phyloP scores from a whole-genome alignment of 1,284 basidiomycete genomes.

The Volvariella volvacea region DNA sequence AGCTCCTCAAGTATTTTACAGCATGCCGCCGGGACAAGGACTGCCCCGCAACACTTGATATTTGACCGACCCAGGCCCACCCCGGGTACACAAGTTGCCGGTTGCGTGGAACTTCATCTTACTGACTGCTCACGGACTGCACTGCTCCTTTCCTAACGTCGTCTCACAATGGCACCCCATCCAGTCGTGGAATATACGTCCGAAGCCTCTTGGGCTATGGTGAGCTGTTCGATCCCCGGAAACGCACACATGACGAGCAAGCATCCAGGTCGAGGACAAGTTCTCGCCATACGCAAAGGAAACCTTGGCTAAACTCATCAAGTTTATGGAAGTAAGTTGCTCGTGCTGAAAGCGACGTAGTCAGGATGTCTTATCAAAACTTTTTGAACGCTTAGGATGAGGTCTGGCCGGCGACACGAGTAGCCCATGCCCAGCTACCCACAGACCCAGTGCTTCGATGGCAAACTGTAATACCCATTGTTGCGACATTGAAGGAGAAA shows the following conservation, averaged over 20 bases:
- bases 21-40: no score
- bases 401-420: slow-evolving; percentile 70
- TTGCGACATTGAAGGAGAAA: slow-evolving; percentile 84
- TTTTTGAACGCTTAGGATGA: slow-evolving; percentile 59
- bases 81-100: not conserved
- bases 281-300: slow-evolving; percentile 87
- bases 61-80: not conserved
- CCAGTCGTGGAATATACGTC: slow-evolving; percentile 72
- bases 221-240: slow-evolving; percentile 23
- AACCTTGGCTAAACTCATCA: slow-evolving; percentile 76
- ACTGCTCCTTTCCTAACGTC: not conserved
- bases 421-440: slow-evolving; percentile 84
- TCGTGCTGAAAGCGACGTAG: not conserved
- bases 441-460: slow-evolving; percentile 73
- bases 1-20: no score
- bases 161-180: slow-evolving; percentile 42
- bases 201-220: slow-evolving; percentile 77
- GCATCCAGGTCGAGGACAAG: slow-evolving; percentile 76
- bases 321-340: slow-evolving; percentile 74
- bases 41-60: no score
- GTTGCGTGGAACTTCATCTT: not conserved
- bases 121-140: not conserved
- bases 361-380: not conserved
- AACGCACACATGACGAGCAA: not conserved
- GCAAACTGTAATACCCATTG: slow-evolving; percentile 76